A percentile compares a stretch with the other conserved stretches of the same genome.
phyloP scores from a whole-genome alignment of 352 stramenopile species.

The Phytophthora litchii region DNA sequence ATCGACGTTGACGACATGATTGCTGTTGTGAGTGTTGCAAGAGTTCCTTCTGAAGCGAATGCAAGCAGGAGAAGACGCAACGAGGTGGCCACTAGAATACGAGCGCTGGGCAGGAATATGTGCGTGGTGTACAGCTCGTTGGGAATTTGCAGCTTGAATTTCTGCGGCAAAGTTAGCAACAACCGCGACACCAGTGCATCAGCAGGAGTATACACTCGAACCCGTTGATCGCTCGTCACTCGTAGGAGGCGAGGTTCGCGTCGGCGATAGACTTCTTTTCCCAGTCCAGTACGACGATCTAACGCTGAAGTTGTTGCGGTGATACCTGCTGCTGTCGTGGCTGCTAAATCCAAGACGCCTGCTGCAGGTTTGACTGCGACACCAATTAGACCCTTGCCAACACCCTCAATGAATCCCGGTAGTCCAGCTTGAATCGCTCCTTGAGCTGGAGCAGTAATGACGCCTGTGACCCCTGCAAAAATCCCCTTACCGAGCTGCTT shows the following conservation, averaged over 20 bases:
- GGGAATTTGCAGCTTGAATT: constrained; percentile 49
- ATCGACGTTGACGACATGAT: constrained; percentile 42
- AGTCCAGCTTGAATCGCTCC: constrained; percentile 91
- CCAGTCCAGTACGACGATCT: constrained; percentile 72
- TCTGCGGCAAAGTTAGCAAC: constrained; percentile 58
- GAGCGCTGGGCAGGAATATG: constrained; percentile 65
- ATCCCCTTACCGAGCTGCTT: constrained; percentile 93
- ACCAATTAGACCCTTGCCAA: constrained; percentile 88
- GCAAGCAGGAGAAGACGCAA: constrained; percentile 65
- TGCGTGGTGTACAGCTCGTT: constrained; percentile 85
- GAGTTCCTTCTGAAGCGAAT: constrained; percentile 35
- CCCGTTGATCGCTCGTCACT: constrained; percentile 71
- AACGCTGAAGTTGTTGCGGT: constrained; percentile 85
- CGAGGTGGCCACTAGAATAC: constrained; percentile 76
- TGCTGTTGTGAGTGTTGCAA: constrained; percentile 35
- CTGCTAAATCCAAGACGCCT: constrained; percentile 83
- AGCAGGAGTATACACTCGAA: constrained; percentile 79
- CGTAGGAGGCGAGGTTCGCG: constrained; percentile 75
- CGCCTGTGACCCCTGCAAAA: constrained; percentile 88
- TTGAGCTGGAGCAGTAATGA: constrained; percentile 91
- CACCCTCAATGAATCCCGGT: constrained; percentile 88
- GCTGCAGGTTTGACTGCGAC: constrained; percentile 90
- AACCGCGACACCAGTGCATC: constrained; percentile 75
- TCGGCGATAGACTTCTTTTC: constrained; percentile 36
- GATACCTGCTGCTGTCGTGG: constrained; percentile 80